Evolutionary conservation across 805 yeast species (phyloP), one percentile per base, ranked within the genome.

Genomic region (Candida mattraensis): DNA sequence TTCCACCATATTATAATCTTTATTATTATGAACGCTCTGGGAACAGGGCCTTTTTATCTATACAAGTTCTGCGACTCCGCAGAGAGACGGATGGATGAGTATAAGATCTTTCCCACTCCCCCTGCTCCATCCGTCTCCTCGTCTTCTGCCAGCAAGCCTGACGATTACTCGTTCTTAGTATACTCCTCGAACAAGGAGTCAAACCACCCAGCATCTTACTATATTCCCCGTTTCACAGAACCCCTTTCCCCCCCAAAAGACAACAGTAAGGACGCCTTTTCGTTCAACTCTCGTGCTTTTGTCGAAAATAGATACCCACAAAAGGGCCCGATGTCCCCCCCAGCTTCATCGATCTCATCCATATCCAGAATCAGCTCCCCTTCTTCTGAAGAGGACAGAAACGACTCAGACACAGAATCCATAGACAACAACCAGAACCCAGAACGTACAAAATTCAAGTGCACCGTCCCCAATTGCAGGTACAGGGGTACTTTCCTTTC

Each of bases 401-500:
- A 33, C 28, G 13, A 10, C 22, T 30, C 42, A n/a, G 42, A 36
- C 13, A 30, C 40, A 11, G 43, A 36, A 16, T 33, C 41, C 10
- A 36, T 33, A 18, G 42, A 37, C 27, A 35, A 27, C 12, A 39
- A 41, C 28, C 23, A 30, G 17, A 35, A 30, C 25, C 36, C 35
- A 3, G 34, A 34, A 18, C 31, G 42, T 3, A 23, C 35, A 10
- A 24, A 39, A 15, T 48, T 45, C 42, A 39, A 44, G 18, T 55
- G 48, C 28, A 47, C 44, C 13, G 40, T 39, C 28, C 46, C 48
- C 9, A 46, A 39, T 5, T 57, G 62, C 39, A 49, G 46, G 25
- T 57, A 57, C 33, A 51, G 48, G 21, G 61, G 62, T 11, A 55
- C 60, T 7, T 57, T 57, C 29, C 39, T 51, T 19, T 54, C 57